Percentiles rank a stretch among this genome's conserved stretches.
These are phyloP conservation scores for Paramyrothecium sp. DNA, from an alignment of 2,329 filamentous ascomycete genomes.

Conservation along the genomic window DNA sequence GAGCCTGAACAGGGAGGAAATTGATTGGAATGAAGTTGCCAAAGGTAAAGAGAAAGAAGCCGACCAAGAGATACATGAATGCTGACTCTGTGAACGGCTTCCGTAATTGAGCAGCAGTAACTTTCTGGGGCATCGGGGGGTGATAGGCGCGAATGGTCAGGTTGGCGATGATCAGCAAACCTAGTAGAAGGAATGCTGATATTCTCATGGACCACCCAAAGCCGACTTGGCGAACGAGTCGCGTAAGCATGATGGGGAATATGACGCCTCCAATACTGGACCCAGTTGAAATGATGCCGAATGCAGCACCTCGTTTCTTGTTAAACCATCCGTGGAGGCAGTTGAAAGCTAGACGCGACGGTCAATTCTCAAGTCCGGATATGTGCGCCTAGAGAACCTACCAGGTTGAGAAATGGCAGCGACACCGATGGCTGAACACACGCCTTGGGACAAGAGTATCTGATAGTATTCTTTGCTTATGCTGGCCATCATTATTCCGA, in stretches of 20 bases:
- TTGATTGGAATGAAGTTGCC: conserved; percentile 36
- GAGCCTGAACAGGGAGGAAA: conserved; percentile 30
- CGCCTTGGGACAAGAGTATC: conserved; percentile 35
- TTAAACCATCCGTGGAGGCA: conserved; percentile 31
- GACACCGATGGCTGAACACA: conserved; percentile 34
- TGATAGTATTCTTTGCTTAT: conserved; percentile 42
- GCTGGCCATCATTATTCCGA: conserved; percentile 63
- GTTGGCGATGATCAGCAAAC: conserved; percentile 27
- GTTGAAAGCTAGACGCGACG: conserved; percentile 19
- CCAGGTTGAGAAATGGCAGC: conserved; percentile 30
- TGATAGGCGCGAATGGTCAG: conserved; percentile 23
- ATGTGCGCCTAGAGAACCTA: conserved; percentile 2
- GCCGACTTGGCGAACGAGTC: conserved; percentile 30
- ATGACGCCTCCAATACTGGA: conserved; percentile 37
- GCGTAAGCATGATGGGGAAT: conserved; percentile 37
- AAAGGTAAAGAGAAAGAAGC: conserved; percentile 32
- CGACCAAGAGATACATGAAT: conserved; percentile 26
- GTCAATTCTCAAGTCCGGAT: background rate
- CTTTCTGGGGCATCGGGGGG: conserved; percentile 19
- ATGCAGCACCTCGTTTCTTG: conserved; percentile 30
- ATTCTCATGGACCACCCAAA: conserved; percentile 39
- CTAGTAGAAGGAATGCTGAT: conserved; percentile 34
- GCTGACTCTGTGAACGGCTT: conserved; percentile 28
- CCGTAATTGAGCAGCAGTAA: conserved; percentile 26
- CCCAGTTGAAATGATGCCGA: conserved; percentile 32